Conservation (phyloP, 768 basidiomycete genomes). For the Termitomyces heimii region DNA sequence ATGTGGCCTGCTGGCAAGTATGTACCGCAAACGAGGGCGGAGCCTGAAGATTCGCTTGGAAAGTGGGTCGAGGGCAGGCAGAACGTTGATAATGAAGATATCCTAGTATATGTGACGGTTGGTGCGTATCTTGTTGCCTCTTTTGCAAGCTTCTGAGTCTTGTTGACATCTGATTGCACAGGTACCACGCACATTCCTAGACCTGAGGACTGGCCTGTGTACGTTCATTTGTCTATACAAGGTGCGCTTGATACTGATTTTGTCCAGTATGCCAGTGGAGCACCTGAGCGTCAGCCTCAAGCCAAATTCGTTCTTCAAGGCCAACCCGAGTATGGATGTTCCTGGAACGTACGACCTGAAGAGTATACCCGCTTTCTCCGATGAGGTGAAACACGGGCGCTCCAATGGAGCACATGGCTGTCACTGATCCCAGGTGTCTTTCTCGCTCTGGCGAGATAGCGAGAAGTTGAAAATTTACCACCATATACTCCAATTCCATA, state of each 20-base stretch:
- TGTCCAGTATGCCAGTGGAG: slow-evolving; percentile 75
- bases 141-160: neutral
- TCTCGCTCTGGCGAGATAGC: too few species aligned
- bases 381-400: slow-evolving; percentile 7
- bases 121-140: slow-evolving; percentile 30
- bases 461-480: neutral
- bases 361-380: slow-evolving; percentile 56
- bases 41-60: slow-evolving; percentile 68
- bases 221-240: slow-evolving; percentile 9
- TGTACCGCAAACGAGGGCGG: slow-evolving; percentile 72
- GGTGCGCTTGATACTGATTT: neutral
- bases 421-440: neutral
- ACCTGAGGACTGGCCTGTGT: slow-evolving; percentile 90
- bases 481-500: neutral
- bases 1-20: slow-evolving; percentile 86
- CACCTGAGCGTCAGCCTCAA: slow-evolving; percentile 67
- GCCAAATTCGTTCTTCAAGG: slow-evolving; percentile 79
- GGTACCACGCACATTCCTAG: slow-evolving; percentile 79
- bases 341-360: slow-evolving; percentile 60
- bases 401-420: slow-evolving; percentile 9
- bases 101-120: slow-evolving; percentile 71
- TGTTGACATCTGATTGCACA: slow-evolving; percentile 17
- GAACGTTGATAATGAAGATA: slow-evolving; percentile 68
- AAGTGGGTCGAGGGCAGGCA: slow-evolving; percentile 64
- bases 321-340: slow-evolving; percentile 88